Base-by-base conservation (phyloP, 192 early-diverging fungal genomes). In the Coemansia sp. region DNA sequence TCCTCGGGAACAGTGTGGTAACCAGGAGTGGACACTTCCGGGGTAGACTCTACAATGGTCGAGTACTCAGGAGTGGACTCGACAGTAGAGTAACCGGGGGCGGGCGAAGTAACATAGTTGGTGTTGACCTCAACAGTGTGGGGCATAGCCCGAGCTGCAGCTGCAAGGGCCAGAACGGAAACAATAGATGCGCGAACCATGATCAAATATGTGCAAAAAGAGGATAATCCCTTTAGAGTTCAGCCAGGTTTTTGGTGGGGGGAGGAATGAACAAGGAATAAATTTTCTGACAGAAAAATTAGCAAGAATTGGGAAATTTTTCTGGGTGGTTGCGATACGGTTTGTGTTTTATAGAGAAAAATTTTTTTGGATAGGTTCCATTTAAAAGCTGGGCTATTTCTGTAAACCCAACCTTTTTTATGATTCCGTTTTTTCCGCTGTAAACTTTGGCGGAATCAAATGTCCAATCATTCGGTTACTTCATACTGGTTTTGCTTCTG, bases 151-250 rank as follows among this genome's bases (percentile, higher is more conserved):
- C 43, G 58, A 41, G 50, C 65, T 15, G 61, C 65, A 18, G 72
- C 72, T n/a, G 61, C 64, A 55, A 75, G 65, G 23, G 72, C 72
- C 19, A 75, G 44, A 11, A 68, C 18, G 28, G 72, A 75, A 37
- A 75, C 60, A 61, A 69, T 53, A 40, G 72, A 68, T 30, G 72
- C 53, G 18, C 53, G 53, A 39, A 55, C 53, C 53, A 55, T 55
- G 53, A 36, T 38, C 16, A 42, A 19, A 20, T 46, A 46, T 46
- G 44, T 46, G 44, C 44, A 46, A 46, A 46, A 44, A 46, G 20
- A 44, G 42, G 15, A 19, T 43, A 43, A 43, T 43, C 15, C 42
- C 42, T 43, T 19, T 18, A 43, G 42, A n/a, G 42, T 43, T 43
- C 23, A 26, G 23, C 23, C 23, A n/a, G 23, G 4, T 26, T 26